Base-by-base conservation (phyloP, 495 filamentous ascomycete species). In the Xylaria curta region DNA sequence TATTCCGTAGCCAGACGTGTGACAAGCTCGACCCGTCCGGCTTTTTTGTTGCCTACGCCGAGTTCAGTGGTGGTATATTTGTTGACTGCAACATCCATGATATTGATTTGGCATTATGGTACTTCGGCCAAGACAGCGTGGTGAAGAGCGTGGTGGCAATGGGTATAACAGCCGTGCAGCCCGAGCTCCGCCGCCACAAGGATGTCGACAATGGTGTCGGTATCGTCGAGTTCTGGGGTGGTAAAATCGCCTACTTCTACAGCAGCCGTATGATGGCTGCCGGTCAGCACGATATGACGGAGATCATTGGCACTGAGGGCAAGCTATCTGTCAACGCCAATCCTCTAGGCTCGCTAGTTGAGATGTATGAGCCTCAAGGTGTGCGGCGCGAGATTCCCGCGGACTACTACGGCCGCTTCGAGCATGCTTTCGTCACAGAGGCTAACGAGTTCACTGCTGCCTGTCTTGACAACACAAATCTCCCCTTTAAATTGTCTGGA, bases 201-300 rank as follows among this genome's bases (percentile, higher is more conserved):
- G 89, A 91, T 72, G 82, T 84, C 31, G 89, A 91, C 74, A 91
- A 91, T 69, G 89, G 87, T 17, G 85, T 91, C 5, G 89, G 88
- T 0, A 78, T 91, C 38, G 86, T 91, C 9, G 89, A 91, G 80
- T 91, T 91, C 78, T 86, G 84, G 68, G 85, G 83, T 51, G 89
- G 87, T 19, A 83, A 85, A 73, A 85, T 91, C 47, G 89, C 88
- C 7, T 90, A 90, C 71, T 87, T 89, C 70, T 91, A 89, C 77
- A 81, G 79, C 24, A 83, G 79, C 9, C 81, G 89, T 19, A 91
- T 90, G 88, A 91, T 91, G 87, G 86, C 88, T 0, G 83, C 85
- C 2, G 89, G 89, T 1, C 89, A 91, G 79, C 84, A 90, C 72
- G 89, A 91, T 72, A 85, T 82, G 69, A 89, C 89, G 0, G 89